Base-by-base conservation (phyloP, 2,329 filamentous ascomycete genomes). In the Arthrocladium fulminans region DNA sequence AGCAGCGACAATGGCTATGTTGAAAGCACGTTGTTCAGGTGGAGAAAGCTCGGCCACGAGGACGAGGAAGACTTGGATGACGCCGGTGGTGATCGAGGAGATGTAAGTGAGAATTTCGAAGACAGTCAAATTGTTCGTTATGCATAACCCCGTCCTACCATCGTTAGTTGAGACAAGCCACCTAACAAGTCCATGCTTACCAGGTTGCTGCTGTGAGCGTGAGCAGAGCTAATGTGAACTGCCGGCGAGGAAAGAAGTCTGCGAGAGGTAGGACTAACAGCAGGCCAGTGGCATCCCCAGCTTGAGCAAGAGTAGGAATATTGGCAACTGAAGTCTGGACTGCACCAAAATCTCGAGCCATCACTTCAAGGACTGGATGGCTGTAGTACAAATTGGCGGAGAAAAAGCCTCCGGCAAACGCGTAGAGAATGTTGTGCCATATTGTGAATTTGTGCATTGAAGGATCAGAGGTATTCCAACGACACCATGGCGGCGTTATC, bases 11-110 rank as follows among this genome's bases (percentile, higher is more conserved):
- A 90, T 79, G 4, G 83, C 82, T 3, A 90, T 72, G 10, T 83
- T 79, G 22, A 80, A 77, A 1, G 84, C 83, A 10, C 84, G 79
- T 23, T 81, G 76, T 35, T 81, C 68, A 0, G 78, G 72, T 0
- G 86, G 84, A 0, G 86, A 85, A 15, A 90, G 79, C 58, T 90
- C 85, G 2, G 85, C 84, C 0, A 89, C 84, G 0, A 92, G 71
- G 0, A 87, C 87, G 13, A 92, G 79, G 84, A 92, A 87, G 47
- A 84, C 68, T 63, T 84, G 81, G 10, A 85, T 86, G 2, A 86
- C 90, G 1, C 90, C 86, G 0, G 86, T 92, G 1, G 83, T 83
- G n/a, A 84, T 67, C n/a, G 82, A 81, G 9, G 79, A 80, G 47
- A 90, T 67, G 65, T 85, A 90, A 3, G 83, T 86, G 15, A 90